A percentile compares a stretch with the other conserved stretches of the same genome.
These are phyloP conservation scores for Plasmodium gaboni DNA, from an alignment of 169 alveolate genomes.

Conservation along the genomic window DNA sequence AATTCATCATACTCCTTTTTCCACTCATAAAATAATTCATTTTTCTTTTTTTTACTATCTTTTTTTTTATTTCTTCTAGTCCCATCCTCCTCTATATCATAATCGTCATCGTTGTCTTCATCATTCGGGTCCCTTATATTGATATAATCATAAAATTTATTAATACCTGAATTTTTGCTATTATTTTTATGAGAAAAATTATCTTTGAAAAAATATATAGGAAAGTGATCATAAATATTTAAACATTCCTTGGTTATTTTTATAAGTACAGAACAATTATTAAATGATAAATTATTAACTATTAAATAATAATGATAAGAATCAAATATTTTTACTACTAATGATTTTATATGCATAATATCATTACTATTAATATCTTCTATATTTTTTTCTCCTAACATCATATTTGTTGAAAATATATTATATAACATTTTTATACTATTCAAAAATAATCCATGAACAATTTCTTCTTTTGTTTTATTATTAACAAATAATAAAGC, in stretches of 20 bases:
- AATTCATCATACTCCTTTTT: slow-evolving; percentile 1
- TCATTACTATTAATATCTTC: slow-evolving; percentile 25
- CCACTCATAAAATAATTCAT: slow-evolving; percentile 1
- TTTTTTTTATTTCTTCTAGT: not conserved
- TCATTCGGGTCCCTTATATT: slow-evolving; percentile 22
- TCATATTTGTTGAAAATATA: not conserved
- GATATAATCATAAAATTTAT: slow-evolving; percentile 40
- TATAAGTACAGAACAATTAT: slow-evolving; percentile 25
- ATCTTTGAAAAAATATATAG: slow-evolving; percentile 56
- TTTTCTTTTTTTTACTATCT: not conserved
- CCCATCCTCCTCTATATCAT: not conserved
- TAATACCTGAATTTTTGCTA: not conserved
- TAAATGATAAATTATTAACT: slow-evolving; percentile 44
- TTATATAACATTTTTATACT: slow-evolving; percentile 42
- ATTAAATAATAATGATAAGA: slow-evolving; percentile 40
- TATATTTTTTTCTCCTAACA: slow-evolving; percentile 3
- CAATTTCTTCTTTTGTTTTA: slow-evolving; percentile 31
- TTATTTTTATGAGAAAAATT: slow-evolving; percentile 2
- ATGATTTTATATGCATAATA: slow-evolving; percentile 6
- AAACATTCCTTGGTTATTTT: slow-evolving; percentile 60
- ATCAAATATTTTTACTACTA: slow-evolving; percentile 51
- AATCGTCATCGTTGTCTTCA: not conserved
- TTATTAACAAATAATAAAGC: slow-evolving; percentile 52
- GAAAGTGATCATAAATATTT: slow-evolving; percentile 65
- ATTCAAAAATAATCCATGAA: slow-evolving; percentile 50